These are phyloP conservation scores for Hygrophoropsis aurantiaca DNA, from an alignment of 768 basidiomycete genomes.

Conservation along the genomic window DNA sequence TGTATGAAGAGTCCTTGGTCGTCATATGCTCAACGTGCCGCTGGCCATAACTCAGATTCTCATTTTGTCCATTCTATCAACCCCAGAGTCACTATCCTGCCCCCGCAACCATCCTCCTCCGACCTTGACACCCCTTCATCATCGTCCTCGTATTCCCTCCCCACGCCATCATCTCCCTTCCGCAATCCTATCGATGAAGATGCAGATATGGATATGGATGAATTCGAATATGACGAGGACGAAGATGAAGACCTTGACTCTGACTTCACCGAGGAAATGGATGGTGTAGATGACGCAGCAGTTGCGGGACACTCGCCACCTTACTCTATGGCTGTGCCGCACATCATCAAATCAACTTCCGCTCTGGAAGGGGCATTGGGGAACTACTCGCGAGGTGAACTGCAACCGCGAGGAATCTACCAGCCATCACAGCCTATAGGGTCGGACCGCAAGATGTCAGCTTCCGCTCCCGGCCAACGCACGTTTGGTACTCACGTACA, in stretches of 20 bases:
- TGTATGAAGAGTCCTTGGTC: slow-evolving; percentile 18
- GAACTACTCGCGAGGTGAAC: slow-evolving; percentile 12
- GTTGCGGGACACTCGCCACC: slow-evolving; percentile 10
- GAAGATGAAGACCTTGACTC: slow-evolving; percentile 32
- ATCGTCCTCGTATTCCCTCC: slow-evolving; percentile 29
- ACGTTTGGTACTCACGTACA: slow-evolving; percentile 2
- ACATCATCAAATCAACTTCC: slow-evolving; percentile 30
- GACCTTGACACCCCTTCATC: slow-evolving; percentile 32
- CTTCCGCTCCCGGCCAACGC: slow-evolving; percentile 30
- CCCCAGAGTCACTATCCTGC: slow-evolving; percentile 27
- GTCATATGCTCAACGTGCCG: slow-evolving; percentile 10
- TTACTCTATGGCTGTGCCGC: slow-evolving; percentile 20
- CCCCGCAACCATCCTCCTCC: slow-evolving; percentile 19
- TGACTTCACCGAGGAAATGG: slow-evolving; percentile 33
- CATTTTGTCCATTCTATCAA: slow-evolving; percentile 16
- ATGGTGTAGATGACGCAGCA: slow-evolving; percentile 21
- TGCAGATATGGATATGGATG: slow-evolving; percentile 17
- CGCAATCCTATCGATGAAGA: slow-evolving; percentile 12
- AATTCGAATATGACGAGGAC: slow-evolving; percentile 29
- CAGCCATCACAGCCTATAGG: slow-evolving; percentile 9
- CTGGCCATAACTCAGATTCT: slow-evolving; percentile 14
- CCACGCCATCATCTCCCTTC: slow-evolving; percentile 31
- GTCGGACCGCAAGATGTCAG: slow-evolving; percentile 27
- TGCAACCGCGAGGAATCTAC: not conserved
- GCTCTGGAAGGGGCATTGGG: slow-evolving; percentile 31